Evolutionary conservation across 768 basidiomycete species (phyloP), one percentile per base, ranked within the genome.

Genomic region (Suillus fuscotomentosus): DNA sequence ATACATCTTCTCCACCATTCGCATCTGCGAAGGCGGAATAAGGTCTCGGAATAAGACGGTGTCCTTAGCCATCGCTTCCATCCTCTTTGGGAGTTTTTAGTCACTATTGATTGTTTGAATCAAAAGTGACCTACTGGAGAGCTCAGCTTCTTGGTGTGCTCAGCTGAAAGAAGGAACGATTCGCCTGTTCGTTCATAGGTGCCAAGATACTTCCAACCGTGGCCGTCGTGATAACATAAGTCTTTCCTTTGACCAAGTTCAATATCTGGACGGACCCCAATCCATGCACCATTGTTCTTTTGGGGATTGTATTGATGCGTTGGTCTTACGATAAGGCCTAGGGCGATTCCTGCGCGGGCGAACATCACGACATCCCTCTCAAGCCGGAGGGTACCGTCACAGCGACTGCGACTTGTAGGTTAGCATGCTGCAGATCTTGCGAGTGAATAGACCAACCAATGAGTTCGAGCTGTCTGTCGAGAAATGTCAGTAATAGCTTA

Each of bases 1-100:
- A 54, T 74, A 76, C 73, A 74, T 76, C 15, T 69, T 70, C 14
- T 60, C 60, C 43, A 71, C 68, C 71, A 74, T 74, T 53, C 61
- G 64, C 36, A 55, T 57, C 24, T 73, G 75, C 17, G 65, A 68
- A 13, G 75, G 67, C 27, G 72, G 66, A 31, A 74, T 43, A 20
- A 74, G 54, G 53, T 74, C 67, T 24, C 61, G 65, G 60, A 67
- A 69, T 7, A 71, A 55, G 47, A 65, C 69, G 5, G 75, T 75
- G 22, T 45, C 6, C 42, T 39, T 45, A 11, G 73, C 67, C 38
- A 57, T 63, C 11, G 65, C 48, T 36, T 66, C 22, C 41, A 74
- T n/a, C 66, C 65, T 72, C 73, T 74, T 57, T 2, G 36, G 34
- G 10, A 14, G 15, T 22, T 24, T 60, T 62, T 36, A 62, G 27